Conservation (phyloP, 2,329 filamentous ascomycete species). For the Botrytis sinoallii region DNA sequence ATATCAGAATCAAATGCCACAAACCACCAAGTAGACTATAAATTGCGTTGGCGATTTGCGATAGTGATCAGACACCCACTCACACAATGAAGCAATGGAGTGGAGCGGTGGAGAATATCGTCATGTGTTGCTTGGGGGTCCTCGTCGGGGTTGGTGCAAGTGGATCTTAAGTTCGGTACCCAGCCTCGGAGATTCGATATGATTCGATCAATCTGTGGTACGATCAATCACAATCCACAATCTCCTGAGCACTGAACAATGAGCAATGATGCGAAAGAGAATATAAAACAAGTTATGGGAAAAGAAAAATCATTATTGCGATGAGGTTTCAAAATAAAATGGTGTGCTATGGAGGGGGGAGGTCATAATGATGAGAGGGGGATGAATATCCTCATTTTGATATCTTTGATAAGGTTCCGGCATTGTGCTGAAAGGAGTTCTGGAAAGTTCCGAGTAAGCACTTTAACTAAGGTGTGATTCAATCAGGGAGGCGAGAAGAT, state of each 20-base stretch:
- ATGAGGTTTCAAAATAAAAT: not conserved
- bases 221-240: not conserved
- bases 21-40: not conserved
- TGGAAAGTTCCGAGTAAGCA: not conserved
- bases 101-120: constrained; percentile 12
- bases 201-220: not conserved
- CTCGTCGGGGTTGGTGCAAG: not conserved
- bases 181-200: constrained; percentile 1
- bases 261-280: not conserved
- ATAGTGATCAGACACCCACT: not conserved
- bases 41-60: not conserved
- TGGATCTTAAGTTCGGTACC: constrained; percentile 2
- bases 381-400: not conserved
- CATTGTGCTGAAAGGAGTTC: not conserved
- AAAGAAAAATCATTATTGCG: not conserved
- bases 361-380: not conserved
- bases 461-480: not conserved
- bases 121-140: not conserved
- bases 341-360: too few species aligned
- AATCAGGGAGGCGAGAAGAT: not conserved
- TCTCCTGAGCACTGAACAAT: not conserved
- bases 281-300: not conserved
- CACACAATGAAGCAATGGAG: constrained; percentile 2
- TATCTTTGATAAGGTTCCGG: not conserved
- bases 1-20: not conserved